Conservation (phyloP, 495 filamentous ascomycete species). For the Xylaria intraflava region DNA sequence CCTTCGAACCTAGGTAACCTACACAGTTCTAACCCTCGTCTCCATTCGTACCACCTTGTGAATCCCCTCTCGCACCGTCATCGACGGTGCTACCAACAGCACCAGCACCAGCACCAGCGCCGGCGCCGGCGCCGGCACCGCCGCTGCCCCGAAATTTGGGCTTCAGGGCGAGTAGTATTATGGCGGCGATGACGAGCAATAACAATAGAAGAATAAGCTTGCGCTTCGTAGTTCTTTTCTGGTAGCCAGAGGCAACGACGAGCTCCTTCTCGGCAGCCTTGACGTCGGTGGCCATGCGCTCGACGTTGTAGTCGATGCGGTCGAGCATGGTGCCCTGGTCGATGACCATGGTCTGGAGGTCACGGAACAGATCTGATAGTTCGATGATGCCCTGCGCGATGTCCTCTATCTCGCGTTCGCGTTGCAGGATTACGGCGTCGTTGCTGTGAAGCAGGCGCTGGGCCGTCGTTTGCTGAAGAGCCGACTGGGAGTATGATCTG, state of each 20-base stretch:
- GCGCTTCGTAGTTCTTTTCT: slow-evolving; percentile 79
- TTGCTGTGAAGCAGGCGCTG: slow-evolving; percentile 66
- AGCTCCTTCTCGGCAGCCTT: slow-evolving; percentile 90
- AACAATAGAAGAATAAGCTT: slow-evolving; percentile 85
- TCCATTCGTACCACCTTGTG: not conserved
- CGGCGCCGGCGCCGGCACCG: not conserved
- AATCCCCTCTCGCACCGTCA: not conserved
- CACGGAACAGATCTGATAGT: slow-evolving; percentile 90
- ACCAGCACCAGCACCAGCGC: not conserved
- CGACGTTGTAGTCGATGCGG: slow-evolving; percentile 96
- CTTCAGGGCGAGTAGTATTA: slow-evolving; percentile 82
- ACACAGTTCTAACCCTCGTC: not conserved
- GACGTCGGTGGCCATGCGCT: slow-evolving; percentile 82
- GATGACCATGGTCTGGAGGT: slow-evolving; percentile 93
- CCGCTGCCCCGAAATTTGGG: slow-evolving; percentile 49
- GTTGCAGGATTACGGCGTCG: slow-evolving; percentile 80
- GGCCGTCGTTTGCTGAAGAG: slow-evolving; percentile 62
- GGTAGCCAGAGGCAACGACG: slow-evolving; percentile 76
- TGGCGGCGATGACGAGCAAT: slow-evolving; percentile 72
- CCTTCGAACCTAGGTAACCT: not conserved
- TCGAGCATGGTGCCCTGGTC: slow-evolving; percentile 98
- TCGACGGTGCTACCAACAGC: not conserved
- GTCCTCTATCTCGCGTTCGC: slow-evolving; percentile 94
- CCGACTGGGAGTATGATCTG: slow-evolving; percentile 83
- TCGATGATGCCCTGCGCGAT: slow-evolving; percentile 98